A percentile compares a stretch with the other conserved stretches of the same genome.
These are phyloP conservation scores for Endoconidiophora laricicola DNA, from an alignment of 2,329 filamentous ascomycete genomes.

Conservation along the genomic window DNA sequence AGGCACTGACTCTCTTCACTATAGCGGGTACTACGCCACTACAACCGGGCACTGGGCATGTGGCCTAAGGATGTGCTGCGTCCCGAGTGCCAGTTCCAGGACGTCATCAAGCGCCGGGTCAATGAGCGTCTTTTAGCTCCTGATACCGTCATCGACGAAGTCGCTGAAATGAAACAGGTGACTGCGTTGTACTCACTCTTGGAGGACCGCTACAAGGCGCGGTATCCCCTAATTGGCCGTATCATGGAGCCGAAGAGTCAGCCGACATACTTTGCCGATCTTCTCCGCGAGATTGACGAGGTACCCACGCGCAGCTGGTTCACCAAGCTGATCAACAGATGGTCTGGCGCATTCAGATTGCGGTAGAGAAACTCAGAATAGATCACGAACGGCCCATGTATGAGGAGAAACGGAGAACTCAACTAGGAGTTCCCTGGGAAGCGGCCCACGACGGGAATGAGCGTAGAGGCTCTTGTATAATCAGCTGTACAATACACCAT, in stretches of 20 bases:
- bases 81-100: conserved; percentile 44
- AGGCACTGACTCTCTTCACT: background rate
- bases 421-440: background rate
- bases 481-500: conserved; percentile 4
- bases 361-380: conserved; percentile 21
- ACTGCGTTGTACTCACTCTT: conserved; percentile 43
- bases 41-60: conserved; percentile 33
- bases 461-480: background rate
- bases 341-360: conserved; percentile 43
- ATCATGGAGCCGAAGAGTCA: conserved; percentile 43
- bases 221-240: conserved; percentile 9
- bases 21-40: conserved; percentile 20
- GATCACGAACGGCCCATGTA: too few species aligned
- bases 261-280: conserved; percentile 44
- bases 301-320: conserved; percentile 41
- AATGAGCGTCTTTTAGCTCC: conserved; percentile 18
- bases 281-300: conserved; percentile 45
- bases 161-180: conserved; percentile 24
- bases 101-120: conserved; percentile 25
- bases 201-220: conserved; percentile 39
- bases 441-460: too few species aligned
- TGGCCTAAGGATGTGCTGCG: conserved; percentile 51
- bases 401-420: background rate
- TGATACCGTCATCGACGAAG: background rate
- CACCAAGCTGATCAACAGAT: conserved; percentile 32